phyloP scores from a whole-genome alignment of 345 rosid species.

The Melaleuca alternifolia region DNA sequence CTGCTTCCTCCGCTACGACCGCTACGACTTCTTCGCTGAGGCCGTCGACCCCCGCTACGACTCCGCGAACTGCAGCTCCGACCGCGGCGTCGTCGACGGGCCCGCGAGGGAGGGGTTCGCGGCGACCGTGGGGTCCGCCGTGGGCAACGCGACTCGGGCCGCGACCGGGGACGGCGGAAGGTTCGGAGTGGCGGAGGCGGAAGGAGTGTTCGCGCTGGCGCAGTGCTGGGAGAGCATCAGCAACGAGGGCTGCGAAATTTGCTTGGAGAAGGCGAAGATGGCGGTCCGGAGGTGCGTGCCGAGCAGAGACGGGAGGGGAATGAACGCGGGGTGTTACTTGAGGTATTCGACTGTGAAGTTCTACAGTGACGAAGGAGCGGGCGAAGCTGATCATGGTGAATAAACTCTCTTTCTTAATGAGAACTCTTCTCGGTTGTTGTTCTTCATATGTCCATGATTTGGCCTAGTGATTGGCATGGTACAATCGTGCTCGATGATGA shows the following conservation, averaged over 20 bases:
- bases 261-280: slow-evolving; percentile 36
- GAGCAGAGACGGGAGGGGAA: slow-evolving; percentile 35
- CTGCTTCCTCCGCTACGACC: slow-evolving; percentile 58
- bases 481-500: neutral
- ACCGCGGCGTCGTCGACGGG: neutral
- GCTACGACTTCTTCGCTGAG: slow-evolving; percentile 38
- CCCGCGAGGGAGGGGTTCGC: slow-evolving; percentile 19
- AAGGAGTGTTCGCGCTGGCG: slow-evolving; percentile 38
- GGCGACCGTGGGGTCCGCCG: slow-evolving; percentile 11
- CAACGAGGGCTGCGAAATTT: slow-evolving; percentile 29
- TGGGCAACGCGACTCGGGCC: slow-evolving; percentile 10
- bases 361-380: neutral
- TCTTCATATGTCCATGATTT: neutral
- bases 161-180: slow-evolving; percentile 11
- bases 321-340: slow-evolving; percentile 53
- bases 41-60: slow-evolving; percentile 20
- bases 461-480: neutral
- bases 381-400: neutral
- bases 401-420: neutral
- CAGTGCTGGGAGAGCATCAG: slow-evolving; percentile 63
- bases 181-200: slow-evolving; percentile 5
- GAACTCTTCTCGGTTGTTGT: neutral
- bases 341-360: slow-evolving; percentile 43
- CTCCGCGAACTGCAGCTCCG: slow-evolving; percentile 9
- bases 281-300: slow-evolving; percentile 34